These are phyloP conservation scores for Chlamydomonas reinhardtii DNA, from an alignment of 163 green algal genomes.

Conservation along the genomic window DNA sequence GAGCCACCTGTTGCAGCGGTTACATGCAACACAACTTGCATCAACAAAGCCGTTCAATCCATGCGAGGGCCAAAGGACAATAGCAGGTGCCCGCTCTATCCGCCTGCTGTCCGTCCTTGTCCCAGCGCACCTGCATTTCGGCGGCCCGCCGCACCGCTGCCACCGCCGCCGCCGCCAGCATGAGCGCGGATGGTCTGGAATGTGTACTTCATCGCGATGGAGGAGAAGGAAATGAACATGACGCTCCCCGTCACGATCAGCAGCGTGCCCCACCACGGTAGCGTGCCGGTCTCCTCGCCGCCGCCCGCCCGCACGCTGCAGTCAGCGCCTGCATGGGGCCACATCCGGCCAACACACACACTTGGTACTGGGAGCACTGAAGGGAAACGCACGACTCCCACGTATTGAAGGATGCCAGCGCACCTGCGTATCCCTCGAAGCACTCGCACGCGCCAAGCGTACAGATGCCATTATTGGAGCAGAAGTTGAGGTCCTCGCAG, in stretches of 20 bases:
- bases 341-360: too few relatives aligned
- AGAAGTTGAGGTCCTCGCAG: conserved; percentile 72
- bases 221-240: conserved; percentile 18
- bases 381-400: too few relatives aligned
- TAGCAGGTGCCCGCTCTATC: too few relatives aligned
- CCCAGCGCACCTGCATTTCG: not conserved
- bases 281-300: not conserved
- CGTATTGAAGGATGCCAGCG: not conserved
- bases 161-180: not conserved
- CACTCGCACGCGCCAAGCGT: conserved; percentile 78
- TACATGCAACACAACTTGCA: not conserved
- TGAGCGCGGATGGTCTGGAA: conserved; percentile 22
- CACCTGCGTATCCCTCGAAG: conserved; percentile 67
- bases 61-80: too few relatives aligned
- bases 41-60: too few relatives aligned
- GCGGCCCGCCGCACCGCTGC: not conserved
- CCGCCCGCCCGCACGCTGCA: not conserved
- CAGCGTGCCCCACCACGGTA: conserved; percentile 49
- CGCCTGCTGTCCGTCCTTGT: too few relatives aligned
- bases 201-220: conserved; percentile 35
- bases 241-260: conserved; percentile 44
- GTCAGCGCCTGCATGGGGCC: not conserved
- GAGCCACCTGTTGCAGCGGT: not conserved
- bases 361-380: too few relatives aligned
- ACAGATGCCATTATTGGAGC: conserved; percentile 74